phyloP scores from a whole-genome alignment of 2,329 filamentous ascomycete species.

The Aspergillus pseudoterreus region DNA sequence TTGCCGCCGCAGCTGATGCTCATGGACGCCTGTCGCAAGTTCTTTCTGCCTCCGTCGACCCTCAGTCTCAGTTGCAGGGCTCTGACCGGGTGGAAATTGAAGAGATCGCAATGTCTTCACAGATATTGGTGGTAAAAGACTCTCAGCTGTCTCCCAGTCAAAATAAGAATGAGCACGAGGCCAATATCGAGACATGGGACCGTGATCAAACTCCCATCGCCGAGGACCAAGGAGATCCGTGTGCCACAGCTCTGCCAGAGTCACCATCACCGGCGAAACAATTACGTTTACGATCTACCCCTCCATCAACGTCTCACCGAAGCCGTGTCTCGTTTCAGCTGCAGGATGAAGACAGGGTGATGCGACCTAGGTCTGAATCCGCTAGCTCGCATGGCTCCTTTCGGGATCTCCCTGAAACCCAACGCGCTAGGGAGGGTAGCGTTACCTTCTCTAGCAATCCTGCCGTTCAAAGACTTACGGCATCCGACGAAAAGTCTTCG shows the following conservation, averaged over 20 bases:
- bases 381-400: slow-evolving; percentile 7
- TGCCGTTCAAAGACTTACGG: slow-evolving; percentile 4
- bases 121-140: slow-evolving; percentile 33
- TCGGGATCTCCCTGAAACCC: slow-evolving; percentile 4
- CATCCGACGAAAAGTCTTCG: slow-evolving; percentile 6
- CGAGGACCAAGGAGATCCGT: neutral
- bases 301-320: slow-evolving; percentile 19
- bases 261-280: slow-evolving; percentile 16
- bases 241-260: slow-evolving; percentile 7
- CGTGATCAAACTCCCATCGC: neutral
- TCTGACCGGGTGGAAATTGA: slow-evolving; percentile 5
- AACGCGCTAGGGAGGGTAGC: slow-evolving; percentile 6
- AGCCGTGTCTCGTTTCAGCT: slow-evolving; percentile 6
- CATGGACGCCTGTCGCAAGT: slow-evolving; percentile 38
- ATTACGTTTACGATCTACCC: slow-evolving; percentile 19
- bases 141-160: slow-evolving; percentile 32
- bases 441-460: slow-evolving; percentile 16
- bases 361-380: slow-evolving; percentile 8
- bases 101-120: slow-evolving; percentile 24
- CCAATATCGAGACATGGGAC: neutral
- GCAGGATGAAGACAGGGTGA: neutral
- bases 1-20: slow-evolving; percentile 29
- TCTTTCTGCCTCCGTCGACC: slow-evolving; percentile 18
- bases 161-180: slow-evolving; percentile 6
- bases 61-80: slow-evolving; percentile 1